Base-by-base conservation (phyloP, 2,329 filamentous ascomycete species). In the Fusarium sp. region DNA sequence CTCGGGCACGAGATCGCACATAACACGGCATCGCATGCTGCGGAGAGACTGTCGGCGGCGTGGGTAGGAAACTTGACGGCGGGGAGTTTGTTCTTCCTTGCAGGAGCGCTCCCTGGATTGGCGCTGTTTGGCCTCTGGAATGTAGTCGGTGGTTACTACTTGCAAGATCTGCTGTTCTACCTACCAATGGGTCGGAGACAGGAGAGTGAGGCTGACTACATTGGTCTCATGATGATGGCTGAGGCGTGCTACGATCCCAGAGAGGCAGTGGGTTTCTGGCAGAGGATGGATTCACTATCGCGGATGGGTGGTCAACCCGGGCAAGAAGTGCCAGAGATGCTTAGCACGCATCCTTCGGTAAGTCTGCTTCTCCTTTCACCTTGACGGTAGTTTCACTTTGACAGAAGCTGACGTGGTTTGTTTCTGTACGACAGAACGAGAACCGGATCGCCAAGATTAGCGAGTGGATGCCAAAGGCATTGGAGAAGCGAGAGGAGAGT, bases 1-100 rank as follows among this genome's bases (percentile, higher is more conserved):
- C 85, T 96, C 16, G 92, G 93, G 16, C 94, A 95, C 82, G 94
- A 95, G 84, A 94, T 95, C 70, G 92, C 93, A 20, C 94, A 96
- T 80, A 93, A 92, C 72, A 87, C 94, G 18, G 92, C 92, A 0
- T 88, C 90, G 66, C 93, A 95, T 79, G 84, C 88, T 8, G 91
- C 88, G 20, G 94, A 96, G 85, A 87, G 89, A 35, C 84, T 90
- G 78, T 90, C 88, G 14, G 84, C 85, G 43, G 84, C 85, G 57
- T 85, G 89, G 70, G 86, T 88, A n/a, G 83, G 84, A 67, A 89
- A 88, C 61, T 82, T 90, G 27, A 82, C 90, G 34, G 81, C 88
- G 13, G 87, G 85, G 27, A 87, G 85, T 57, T 70, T 88, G 30
- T 85, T 90, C 67, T 80, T 89, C 66, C 81, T 90, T 30, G 85